Evolutionary conservation across 345 rosid species (phyloP).

Genomic region (Pistacia atlantica): DNA sequence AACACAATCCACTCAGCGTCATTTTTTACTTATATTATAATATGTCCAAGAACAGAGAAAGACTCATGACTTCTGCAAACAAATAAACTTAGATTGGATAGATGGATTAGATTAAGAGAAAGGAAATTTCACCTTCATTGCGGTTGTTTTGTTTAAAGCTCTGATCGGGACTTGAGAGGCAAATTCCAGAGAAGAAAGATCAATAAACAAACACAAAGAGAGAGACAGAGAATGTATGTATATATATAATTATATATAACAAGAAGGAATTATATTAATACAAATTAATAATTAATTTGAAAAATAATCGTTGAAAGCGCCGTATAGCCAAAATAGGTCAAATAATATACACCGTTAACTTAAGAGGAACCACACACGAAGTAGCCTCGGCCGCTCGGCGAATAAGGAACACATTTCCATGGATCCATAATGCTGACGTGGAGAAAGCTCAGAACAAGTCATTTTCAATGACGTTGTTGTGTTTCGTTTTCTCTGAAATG

Average conservation of each 20-base stretch:
- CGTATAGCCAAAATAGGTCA: background rate
- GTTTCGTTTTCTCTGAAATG: background rate
- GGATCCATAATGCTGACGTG: too few species aligned
- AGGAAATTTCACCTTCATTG: slow-evolving; percentile 36
- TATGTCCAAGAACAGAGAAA: background rate
- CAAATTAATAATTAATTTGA: background rate
- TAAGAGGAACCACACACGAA: background rate
- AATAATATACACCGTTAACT: too few species aligned
- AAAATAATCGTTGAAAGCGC: background rate
- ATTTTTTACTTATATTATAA: too few species aligned
- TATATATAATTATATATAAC: background rate
- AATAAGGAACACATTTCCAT: background rate
- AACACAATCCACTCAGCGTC: too few species aligned
- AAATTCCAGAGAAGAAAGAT: background rate
- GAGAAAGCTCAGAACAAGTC: background rate
- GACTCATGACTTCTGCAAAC: background rate
- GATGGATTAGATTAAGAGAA: slow-evolving; percentile 10
- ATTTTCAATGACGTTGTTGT: background rate
- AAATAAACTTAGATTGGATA: background rate
- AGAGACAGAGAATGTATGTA: background rate
- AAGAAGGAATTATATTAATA: background rate
- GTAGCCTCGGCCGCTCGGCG: background rate
- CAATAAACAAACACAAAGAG: background rate
- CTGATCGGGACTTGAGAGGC: slow-evolving; percentile 11
- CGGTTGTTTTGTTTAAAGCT: slow-evolving; percentile 7